These are phyloP conservation scores for Scutellaria baicalensis DNA, from an alignment of 257 asterid genomes.

Conservation along the genomic window DNA sequence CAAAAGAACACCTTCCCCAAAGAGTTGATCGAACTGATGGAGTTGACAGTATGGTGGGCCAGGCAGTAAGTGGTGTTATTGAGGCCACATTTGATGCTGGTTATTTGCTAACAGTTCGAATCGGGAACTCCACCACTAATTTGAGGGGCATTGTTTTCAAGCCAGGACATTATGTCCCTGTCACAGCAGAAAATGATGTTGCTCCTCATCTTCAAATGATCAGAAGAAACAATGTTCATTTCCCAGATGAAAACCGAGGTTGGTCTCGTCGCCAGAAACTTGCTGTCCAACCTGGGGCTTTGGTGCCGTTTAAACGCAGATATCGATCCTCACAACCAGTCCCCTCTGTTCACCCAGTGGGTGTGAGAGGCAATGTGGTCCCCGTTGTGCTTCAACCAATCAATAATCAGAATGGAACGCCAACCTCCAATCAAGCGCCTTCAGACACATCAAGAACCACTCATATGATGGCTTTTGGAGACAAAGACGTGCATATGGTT, in stretches of 20 bases:
- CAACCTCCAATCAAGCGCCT: constrained; percentile 15
- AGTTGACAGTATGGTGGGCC: constrained; percentile 48
- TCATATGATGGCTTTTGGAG: constrained; percentile 33
- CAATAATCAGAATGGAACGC: constrained; percentile 26
- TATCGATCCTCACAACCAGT: constrained; percentile 20
- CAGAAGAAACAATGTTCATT: constrained; percentile 36
- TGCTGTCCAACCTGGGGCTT: constrained; percentile 15
- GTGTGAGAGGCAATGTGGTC: constrained; percentile 49
- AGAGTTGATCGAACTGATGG: constrained; percentile 18
- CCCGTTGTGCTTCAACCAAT: constrained; percentile 63
- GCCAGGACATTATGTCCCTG: constrained; percentile 70
- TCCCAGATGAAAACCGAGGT: constrained; percentile 32
- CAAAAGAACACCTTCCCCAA: constrained; percentile 24
- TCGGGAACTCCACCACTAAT: constrained; percentile 55
- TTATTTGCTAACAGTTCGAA: constrained; percentile 60
- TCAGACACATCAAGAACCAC: constrained; percentile 19
- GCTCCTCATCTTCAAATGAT: constrained; percentile 82
- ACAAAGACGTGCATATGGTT: constrained; percentile 50
- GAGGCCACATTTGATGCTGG: constrained; percentile 92
- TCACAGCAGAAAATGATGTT: constrained; percentile 69
- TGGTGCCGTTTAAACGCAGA: constrained; percentile 37
- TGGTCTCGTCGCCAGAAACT: constrained; percentile 22
- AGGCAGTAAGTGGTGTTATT: constrained; percentile 74
- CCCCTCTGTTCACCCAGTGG: constrained; percentile 43
- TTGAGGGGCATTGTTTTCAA: constrained; percentile 81